Evolutionary conservation across 139 green algal species (phyloP), one percentile per base, ranked within the genome.

Genomic region (Ettlia oleoabundans): DNA sequence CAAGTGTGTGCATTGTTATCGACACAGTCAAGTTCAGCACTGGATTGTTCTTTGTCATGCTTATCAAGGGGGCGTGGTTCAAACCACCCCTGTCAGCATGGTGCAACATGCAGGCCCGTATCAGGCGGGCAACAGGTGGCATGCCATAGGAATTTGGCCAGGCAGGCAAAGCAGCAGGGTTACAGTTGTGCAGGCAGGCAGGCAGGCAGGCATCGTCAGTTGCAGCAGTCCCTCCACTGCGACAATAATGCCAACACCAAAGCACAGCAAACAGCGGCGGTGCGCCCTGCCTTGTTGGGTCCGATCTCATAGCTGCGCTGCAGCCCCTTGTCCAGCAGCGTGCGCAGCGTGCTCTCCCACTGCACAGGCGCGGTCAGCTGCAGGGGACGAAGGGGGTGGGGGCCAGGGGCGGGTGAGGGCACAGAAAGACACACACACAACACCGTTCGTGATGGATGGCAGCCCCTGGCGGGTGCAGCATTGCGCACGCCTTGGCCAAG

Each of bases 351-450:
- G 33, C 87, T 93, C 91, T 99, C 97, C 96, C 95, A 99, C 72
- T 95, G 93, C 78, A 99, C 97, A 0, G 97, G 97, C 0, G 87
- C 95, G 0, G 96, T 99, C 67, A 99, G 76, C 94, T n/a, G n/a
- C n/a, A n/a, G n/a, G n/a, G n/a, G n/a, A n/a, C n/a, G n/a, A n/a
- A n/a, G n/a, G n/a, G n/a, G n/a, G n/a, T n/a, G n/a, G n/a, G n/a
- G n/a, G n/a, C n/a, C n/a, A n/a, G n/a, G n/a, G n/a, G n/a, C n/a
- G n/a, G n/a, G n/a, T n/a, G n/a, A n/a, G n/a, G n/a, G n/a, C n/a
- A n/a, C n/a, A n/a, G n/a, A n/a, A n/a, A n/a, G n/a, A n/a, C n/a
- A n/a, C n/a, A n/a, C n/a, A n/a, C n/a, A n/a, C n/a, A n/a, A n/a
- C n/a, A n/a, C n/a, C n/a, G n/a, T n/a, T n/a, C n/a, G n/a, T n/a